Evolutionary conservation across 176 grass and related monocot species (phyloP), one percentile per base, ranked within the genome.

Genomic region (Melocanna baccifera): DNA sequence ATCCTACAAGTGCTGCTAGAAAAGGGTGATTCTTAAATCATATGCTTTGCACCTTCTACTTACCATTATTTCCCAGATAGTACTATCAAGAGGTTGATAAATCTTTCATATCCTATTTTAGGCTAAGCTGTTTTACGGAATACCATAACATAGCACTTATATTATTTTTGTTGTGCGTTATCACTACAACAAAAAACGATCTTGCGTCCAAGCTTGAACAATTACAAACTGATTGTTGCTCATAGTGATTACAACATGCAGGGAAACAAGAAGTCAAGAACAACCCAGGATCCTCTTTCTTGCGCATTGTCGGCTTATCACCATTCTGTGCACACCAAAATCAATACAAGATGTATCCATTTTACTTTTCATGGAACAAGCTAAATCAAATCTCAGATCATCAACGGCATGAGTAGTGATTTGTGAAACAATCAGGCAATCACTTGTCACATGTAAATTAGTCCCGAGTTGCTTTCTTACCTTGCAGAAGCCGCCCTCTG

Each of bases 401-500:
- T 42, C 45, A 32, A 61, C 6, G 20, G 41, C 23, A 23, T 43
- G 37, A 45, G 75, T 59, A 43, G 42, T 77, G n/a, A 77, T 59
- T 77, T 12, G 56, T 41, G 7, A 28, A 77, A 26, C 37, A 77
- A 45, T 26, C 16, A 47, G 25, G 9, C 5, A 34, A 64, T 78
- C 76, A 79, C 58, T 3, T 34, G 16, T 19, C 34, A 81, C 22
- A 82, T 13, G 67, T 1, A 13, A 58, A 58, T 78, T 47, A 71
- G 12, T 15, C 16, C 22, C n/a, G 26, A 62, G 55, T 7, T 64
- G 50, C 0, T 29, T 32, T 3, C n/a, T 78, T 86, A 98, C 95
- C 92, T 95, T 11, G 89, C 96, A 0, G 91, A 95, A 48, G 80
- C 56, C 2, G 96, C 93, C 51, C 96, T 89, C 79, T 98, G 96